Base-by-base conservation (phyloP, 257 asterid genomes). In the Solanum etuberosum region DNA sequence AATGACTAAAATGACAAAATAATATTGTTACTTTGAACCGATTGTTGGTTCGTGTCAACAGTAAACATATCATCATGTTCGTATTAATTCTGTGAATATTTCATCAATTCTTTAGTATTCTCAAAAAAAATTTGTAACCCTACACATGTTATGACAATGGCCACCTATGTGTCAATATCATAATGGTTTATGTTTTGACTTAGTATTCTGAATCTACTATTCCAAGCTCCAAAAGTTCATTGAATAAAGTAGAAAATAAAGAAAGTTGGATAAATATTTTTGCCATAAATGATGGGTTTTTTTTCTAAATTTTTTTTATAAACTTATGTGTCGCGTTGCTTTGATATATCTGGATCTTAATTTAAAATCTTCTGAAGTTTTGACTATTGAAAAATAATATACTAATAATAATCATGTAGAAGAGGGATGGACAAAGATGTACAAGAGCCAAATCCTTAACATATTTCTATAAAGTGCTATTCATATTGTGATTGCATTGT, bases 61-160 rank as follows among this genome's bases (percentile, higher is more conserved):
- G 23, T 54, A 54, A 54, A 54, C 61, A 54, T 54, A 54, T 54
- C 4, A 54, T 1, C 61, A 54, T 54, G 63, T 18, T 54, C n/a
- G 3, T 54, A 48, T 15, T 48, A 48, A 7, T 54, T 54, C n/a
- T 10, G 0, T 1, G 9, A 51, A 54, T 48, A 5, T 5, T 48
- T 48, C 21, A 48, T 48, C 3, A 48, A 15, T 16, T 48, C 59
- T 48, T 48, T 48, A 0, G 34, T 9, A 40, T 40, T 40, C 13
- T 3, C 13, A 13, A 7, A 2, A 46, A 43, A 43, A 4, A 0
- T 13, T 0, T 43, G 18, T 43, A 12, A 12, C 54, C 54, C 0
- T 43, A 6, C 18, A 48, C 59, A 48, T 48, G 15, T 48, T 48
- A 48, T 48, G 57, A 2, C 57, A 48, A 15, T 48, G 0, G 3